These are phyloP conservation scores for Clavispora vitiphila DNA, from an alignment of 805 yeast genomes.

Conservation along the genomic window DNA sequence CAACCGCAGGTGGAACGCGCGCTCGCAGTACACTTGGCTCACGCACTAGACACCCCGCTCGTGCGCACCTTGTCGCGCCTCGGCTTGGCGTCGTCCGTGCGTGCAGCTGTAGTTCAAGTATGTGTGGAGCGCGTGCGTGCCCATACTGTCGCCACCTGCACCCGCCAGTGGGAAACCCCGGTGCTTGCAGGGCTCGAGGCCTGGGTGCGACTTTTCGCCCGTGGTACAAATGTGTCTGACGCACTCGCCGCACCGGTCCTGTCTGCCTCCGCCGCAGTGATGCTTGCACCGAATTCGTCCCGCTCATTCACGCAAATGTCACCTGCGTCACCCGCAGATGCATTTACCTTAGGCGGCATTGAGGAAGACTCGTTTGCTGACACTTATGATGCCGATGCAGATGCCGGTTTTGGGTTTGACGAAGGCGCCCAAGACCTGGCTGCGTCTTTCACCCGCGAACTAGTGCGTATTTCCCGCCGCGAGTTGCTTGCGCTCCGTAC, in stretches of 20 bases:
- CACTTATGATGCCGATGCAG: background rate
- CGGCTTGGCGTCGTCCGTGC: constrained; percentile 12
- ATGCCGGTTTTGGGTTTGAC: background rate
- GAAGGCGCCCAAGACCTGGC: background rate
- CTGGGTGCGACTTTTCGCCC: constrained; percentile 27
- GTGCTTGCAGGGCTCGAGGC: constrained; percentile 26
- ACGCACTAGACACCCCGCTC: background rate
- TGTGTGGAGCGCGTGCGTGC: constrained; percentile 32
- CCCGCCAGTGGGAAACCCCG: constrained; percentile 36
- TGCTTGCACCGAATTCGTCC: background rate
- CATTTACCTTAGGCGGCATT: background rate
- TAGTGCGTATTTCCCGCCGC: constrained; percentile 34
- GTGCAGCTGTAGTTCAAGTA: constrained; percentile 28
- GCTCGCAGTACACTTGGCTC: constrained; percentile 3
- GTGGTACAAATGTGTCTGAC: background rate
- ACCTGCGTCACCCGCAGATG: background rate
- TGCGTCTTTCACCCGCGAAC: constrained; percentile 14
- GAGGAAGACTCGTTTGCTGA: background rate
- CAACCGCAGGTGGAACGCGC: constrained; percentile 4
- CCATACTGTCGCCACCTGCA: constrained; percentile 25
- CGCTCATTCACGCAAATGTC: background rate
- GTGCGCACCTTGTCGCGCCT: constrained; percentile 6
- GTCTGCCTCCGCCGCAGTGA: background rate
- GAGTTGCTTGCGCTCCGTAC: constrained; percentile 46
- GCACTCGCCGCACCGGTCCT: background rate